Base-by-base conservation (phyloP, 1,139 yeast genomes). In the Casaregolazyma suthepensis region DNA sequence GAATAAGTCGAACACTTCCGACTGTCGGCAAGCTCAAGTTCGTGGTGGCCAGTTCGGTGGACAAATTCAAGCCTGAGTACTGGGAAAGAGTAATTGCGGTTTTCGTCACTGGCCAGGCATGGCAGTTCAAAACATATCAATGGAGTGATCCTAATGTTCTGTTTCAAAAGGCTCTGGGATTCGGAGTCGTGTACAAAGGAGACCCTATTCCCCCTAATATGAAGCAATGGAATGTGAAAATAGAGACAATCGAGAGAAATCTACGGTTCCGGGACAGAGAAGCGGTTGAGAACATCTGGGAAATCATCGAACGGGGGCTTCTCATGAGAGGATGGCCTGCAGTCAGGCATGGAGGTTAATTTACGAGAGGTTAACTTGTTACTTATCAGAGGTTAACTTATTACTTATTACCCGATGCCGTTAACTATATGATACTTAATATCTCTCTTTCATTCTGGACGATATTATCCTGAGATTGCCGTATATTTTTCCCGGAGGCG, bases 401-500 rank as follows among this genome's bases (percentile, higher is more conserved):
- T 40, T 10, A 17, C 9, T 42, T 42, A 42, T 19, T 42, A n/a
- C n/a, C n/a, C 20, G n/a, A 42, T 42, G 44, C 20, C 20, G 10
- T 42, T 42, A 20, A 26, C 29, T 43, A 19, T 45, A 45, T 19
- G 17, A 6, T 12, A 40, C 7, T 67, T 75, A 93, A 71, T 87
- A 93, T 66, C 98, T 82, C 74, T 94, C 99, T 76, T 94, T 93
- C 85, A 94, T 81, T 74, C 99, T 82, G 20, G 97, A 88, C 52
- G 98, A 96, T 63, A 94, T 94, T 45, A 96, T 90, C 74, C 99
- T 87, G 69, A 94, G 79, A 72, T 93, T 93, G 61, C 98, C 98
- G 70, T 93, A 93, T 56, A 93, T 96, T 74, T 93, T 93, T 59
- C 98, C 98, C 46, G 99, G 99, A 49, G 99, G 99, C 56, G 96